These are phyloP conservation scores for Pugionium cornutum DNA, from an alignment of 345 rosid genomes.

Conservation along the genomic window DNA sequence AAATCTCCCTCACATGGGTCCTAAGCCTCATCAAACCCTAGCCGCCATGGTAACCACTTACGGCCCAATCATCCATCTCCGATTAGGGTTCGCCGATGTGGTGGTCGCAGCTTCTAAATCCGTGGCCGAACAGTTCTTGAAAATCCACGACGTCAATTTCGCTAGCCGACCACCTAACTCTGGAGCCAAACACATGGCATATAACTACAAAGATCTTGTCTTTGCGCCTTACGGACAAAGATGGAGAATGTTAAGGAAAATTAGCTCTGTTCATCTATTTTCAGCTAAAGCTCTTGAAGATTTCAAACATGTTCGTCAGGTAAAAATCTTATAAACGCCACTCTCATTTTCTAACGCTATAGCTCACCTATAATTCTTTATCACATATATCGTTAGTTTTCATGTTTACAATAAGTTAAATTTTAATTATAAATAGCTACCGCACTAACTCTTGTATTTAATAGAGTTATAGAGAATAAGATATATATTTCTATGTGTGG, in stretches of 20 bases:
- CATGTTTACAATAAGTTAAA: neutral
- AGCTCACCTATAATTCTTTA: neutral
- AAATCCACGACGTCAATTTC: conserved; percentile 76
- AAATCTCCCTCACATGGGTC: conserved; percentile 82
- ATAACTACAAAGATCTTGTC: conserved; percentile 88
- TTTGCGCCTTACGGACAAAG: conserved; percentile 88
- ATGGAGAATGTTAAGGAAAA: conserved; percentile 88
- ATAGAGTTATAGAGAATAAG: neutral
- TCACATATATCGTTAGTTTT: neutral
- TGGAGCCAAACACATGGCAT: conserved; percentile 85
- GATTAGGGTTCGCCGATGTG: conserved; percentile 70
- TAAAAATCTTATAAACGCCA: conserved; percentile 27
- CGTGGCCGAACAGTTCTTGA: conserved; percentile 78
- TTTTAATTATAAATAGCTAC: neutral
- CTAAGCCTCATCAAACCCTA: conserved; percentile 69
- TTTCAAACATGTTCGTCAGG: conserved; percentile 77
- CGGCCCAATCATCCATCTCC: conserved; percentile 84
- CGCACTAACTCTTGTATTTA: neutral
- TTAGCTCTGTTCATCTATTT: conserved; percentile 77
- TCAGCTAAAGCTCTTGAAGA: conserved; percentile 88
- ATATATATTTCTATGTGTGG: neutral
- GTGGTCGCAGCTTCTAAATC: conserved; percentile 86
- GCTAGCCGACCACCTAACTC: conserved; percentile 87
- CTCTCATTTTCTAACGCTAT: conserved; percentile 29
- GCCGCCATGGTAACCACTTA: conserved; percentile 56